Conservation (phyloP, 768 basidiomycete species). For the Suillus subalutaceus region DNA sequence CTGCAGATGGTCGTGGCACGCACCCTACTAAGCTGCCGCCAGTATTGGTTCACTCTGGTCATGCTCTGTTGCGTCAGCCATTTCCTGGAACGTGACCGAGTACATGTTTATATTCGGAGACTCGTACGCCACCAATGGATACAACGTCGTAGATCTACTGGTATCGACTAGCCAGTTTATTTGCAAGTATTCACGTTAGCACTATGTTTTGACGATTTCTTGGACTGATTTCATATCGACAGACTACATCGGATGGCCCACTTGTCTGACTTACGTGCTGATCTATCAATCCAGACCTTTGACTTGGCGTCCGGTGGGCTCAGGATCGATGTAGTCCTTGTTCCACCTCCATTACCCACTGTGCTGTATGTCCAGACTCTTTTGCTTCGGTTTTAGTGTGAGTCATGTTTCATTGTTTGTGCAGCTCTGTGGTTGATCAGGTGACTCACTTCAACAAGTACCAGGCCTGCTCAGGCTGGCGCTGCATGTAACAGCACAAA, state of each 20-base stretch:
- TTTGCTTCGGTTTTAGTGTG: background rate
- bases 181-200: constrained; percentile 37
- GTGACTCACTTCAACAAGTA: constrained; percentile 57
- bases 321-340: constrained; percentile 60
- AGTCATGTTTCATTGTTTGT: constrained; percentile 1
- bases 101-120: constrained; percentile 66
- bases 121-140: constrained; percentile 62
- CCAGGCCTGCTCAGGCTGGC: constrained; percentile 49
- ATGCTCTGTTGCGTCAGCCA: constrained; percentile 19
- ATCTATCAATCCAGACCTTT: constrained; percentile 45
- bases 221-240: constrained; percentile 8
- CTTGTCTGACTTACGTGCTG: background rate
- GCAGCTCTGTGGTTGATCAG: constrained; percentile 47
- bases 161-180: constrained; percentile 51
- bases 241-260: constrained; percentile 64
- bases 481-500: constrained; percentile 60
- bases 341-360: constrained; percentile 51
- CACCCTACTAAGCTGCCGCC: constrained; percentile 4
- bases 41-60: constrained; percentile 10
- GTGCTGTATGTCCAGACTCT: constrained; percentile 44
- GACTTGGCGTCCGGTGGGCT: constrained; percentile 72
- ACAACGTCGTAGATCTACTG: constrained; percentile 57
- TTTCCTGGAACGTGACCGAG: constrained; percentile 54
- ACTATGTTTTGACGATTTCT: background rate
- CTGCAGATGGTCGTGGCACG: constrained; percentile 17